Base-by-base conservation (phyloP, 2,329 filamentous ascomycete species). In the Colletotrichum destructivum region DNA sequence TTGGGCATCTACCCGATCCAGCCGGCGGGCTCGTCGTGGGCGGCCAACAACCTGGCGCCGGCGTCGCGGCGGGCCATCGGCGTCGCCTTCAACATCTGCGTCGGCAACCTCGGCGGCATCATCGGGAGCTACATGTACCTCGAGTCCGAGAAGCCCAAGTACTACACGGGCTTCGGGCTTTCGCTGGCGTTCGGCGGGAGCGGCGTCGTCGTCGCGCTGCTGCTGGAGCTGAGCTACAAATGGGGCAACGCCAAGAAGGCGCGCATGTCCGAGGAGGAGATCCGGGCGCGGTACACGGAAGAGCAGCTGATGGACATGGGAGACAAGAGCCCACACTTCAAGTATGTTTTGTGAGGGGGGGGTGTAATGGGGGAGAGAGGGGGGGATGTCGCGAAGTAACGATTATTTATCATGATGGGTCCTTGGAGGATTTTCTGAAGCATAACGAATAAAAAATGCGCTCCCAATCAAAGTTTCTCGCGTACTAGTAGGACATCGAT, bases 1-100 rank as follows among this genome's bases (percentile, higher is more conserved):
- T 83, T 92, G 69, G 92, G 92, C 0, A 93, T 94, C 66, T 94
- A 93, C 75, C 92, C 92, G 0, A 89, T 87, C 57, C 89, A 93
- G 67, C 80, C 91, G 1, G 74, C 79, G 4, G 92, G 90, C 0
- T 90, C 93, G 47, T 87, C 90, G 0, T 94, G 92, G 92, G 83
- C 86, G 0, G 87, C 87, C 40, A 94, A 94, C 79, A 94, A 94
- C 72, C 86, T 90, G n/a, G 92, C 78, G 0, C 80, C 80, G 1
- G 75, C 79, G 0, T 77, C 76, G 11, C 78, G 82, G 57, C 75
- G 82, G n/a, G 80, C 80, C 0, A 79, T 84, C 40, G 81, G 79
- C 1, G 78, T 84, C 23, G 83, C 80, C 0, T 77, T 83, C 40
- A 81, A 80, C 73, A 82, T 81, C 44, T 79, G 78, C 52, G 69